Evolutionary conservation across 257 asterid genomes (phyloP), one percentile per base, ranked within the genome.

Genomic region (Paulownia fortunei): DNA sequence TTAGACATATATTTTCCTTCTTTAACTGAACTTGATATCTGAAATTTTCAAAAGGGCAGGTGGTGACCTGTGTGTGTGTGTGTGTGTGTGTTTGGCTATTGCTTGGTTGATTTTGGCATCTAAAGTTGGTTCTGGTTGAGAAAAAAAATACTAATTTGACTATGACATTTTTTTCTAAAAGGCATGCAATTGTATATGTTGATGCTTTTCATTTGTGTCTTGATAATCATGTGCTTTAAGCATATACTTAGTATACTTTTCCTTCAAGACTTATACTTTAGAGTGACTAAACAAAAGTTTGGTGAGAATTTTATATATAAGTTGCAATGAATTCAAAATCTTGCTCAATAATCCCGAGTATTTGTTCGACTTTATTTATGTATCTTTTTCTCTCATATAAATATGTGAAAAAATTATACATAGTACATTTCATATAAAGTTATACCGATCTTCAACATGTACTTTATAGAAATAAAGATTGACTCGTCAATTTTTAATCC

Each of bases 21-120:
- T 5, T 46, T 46, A 41, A 69, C 37, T 63, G 55, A 72, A 66
- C 65, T 68, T 73, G 75, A 66, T 78, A 59, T 39, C 42, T 67
- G 3, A 3, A 26, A 79, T 58, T 65, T 67, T 68, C 78, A 80
- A 54, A 52, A 52, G 78, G 51, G 80, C 81, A 73, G 87, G 82
- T 80, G 75, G 37, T 80, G 82, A 58, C 39, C 62, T 69, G 46
- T 69, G 47, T 46, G 27, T 46, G 11, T 62, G 81, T 75, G n/a
- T n/a, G n/a, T n/a, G n/a, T n/a, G n/a, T n/a, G n/a, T n/a, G n/a
- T n/a, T 52, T 52, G 10, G 59, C 59, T 15, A 16, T 16, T 52
- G 59, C 59, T 52, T 52, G n/a, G 59, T 51, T 51, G 59, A 42
- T 2, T 18, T 16, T 1, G 59, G 59, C 59, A 52, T 52, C 59